Conservation (phyloP, 805 yeast genomes). For the Suhomyces faveliae region DNA sequence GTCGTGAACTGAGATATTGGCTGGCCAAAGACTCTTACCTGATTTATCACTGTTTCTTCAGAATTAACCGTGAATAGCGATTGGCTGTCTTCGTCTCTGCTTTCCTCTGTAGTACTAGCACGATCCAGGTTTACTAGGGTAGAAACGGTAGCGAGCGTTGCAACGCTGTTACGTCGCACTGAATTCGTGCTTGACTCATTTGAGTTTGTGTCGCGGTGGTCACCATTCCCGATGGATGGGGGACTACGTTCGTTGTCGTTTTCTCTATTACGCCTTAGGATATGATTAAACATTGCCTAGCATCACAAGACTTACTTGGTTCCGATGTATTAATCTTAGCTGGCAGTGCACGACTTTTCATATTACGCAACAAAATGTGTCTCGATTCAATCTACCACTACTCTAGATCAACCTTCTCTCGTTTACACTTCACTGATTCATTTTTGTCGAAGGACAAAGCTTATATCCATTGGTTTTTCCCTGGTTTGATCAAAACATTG, state of each 20-base stretch:
- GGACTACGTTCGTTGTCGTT: not conserved
- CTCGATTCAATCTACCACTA: not conserved
- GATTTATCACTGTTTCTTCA: slow-evolving; percentile 19
- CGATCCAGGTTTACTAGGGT: slow-evolving; percentile 8
- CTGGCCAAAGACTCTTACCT: slow-evolving; percentile 14
- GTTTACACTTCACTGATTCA: too few species aligned
- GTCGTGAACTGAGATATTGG: slow-evolving; percentile 11
- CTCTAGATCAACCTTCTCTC: slow-evolving; percentile 3
- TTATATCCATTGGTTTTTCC: slow-evolving; percentile 36
- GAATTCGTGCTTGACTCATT: not conserved
- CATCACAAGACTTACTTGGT: slow-evolving; percentile 1
- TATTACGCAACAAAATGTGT: not conserved
- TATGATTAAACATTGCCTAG: slow-evolving; percentile 1
- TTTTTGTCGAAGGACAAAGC: too few species aligned
- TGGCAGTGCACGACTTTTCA: not conserved
- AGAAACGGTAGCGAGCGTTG: slow-evolving; percentile 8
- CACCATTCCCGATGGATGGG: not conserved
- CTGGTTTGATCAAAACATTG: slow-evolving; percentile 30
- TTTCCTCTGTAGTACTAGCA: not conserved
- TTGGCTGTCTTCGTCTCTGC: not conserved
- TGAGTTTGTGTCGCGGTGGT: not conserved
- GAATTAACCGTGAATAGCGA: slow-evolving; percentile 8
- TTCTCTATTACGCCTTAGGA: slow-evolving; percentile 1
- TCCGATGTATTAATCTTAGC: not conserved
- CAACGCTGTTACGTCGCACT: slow-evolving; percentile 8